Conservation (phyloP, 495 filamentous ascomycete species). For the Haplographium delicatum region DNA sequence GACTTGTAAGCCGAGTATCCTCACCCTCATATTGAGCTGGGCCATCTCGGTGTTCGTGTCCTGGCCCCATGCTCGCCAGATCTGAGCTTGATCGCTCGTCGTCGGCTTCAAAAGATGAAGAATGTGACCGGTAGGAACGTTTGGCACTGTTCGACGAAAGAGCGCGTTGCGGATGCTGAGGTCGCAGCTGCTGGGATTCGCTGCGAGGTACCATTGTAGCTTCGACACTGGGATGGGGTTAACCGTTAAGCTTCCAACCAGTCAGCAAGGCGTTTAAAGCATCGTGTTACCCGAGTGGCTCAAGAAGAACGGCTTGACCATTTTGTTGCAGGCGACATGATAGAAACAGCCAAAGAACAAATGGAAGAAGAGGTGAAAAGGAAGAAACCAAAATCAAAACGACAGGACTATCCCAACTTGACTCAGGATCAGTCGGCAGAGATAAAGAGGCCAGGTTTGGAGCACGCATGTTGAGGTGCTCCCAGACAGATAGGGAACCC, state of each 20-base stretch:
- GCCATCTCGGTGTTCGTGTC: slow-evolving; percentile 12
- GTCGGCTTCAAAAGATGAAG: slow-evolving; percentile 54
- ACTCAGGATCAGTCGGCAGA: background rate
- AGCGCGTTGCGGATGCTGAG: slow-evolving; percentile 9
- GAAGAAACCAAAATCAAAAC: background rate
- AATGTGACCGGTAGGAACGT: slow-evolving; percentile 22
- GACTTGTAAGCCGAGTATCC: slow-evolving; percentile 81
- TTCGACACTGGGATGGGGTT: background rate
- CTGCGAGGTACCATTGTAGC: slow-evolving; percentile 16
- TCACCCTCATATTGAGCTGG: slow-evolving; percentile 65
- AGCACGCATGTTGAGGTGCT: background rate
- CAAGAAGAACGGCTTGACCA: background rate
- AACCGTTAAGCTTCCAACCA: slow-evolving; percentile 8
- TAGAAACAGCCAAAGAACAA: background rate
- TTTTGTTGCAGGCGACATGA: slow-evolving; percentile 9
- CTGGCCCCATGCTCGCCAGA: slow-evolving; percentile 30
- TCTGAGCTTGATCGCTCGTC: slow-evolving; percentile 53
- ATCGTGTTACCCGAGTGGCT: slow-evolving; percentile 17
- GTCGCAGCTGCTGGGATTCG: slow-evolving; percentile 10
- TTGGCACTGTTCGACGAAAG: slow-evolving; percentile 20
- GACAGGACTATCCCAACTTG: too few species aligned
- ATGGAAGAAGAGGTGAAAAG: background rate
- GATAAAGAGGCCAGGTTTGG: background rate
- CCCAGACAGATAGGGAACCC: slow-evolving; percentile 2
- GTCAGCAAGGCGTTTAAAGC: slow-evolving; percentile 12